A percentile compares a stretch with the other conserved stretches of the same genome.
phyloP scores from a whole-genome alignment of 2,329 filamentous ascomycete species.

The Aureobasidium sp. region DNA sequence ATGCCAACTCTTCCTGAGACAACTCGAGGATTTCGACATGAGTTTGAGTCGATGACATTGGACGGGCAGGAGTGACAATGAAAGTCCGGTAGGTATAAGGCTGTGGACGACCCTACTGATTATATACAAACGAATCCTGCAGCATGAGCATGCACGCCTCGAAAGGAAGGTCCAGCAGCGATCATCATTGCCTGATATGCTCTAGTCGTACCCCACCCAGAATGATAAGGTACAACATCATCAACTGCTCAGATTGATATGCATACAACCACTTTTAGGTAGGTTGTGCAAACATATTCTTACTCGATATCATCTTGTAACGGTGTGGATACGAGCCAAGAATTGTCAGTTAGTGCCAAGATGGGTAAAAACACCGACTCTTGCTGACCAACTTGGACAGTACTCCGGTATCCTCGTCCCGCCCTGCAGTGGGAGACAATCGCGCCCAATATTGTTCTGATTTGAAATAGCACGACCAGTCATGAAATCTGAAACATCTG shows the following conservation, averaged over 20 bases:
- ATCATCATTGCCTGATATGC: background rate
- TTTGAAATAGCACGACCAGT: background rate
- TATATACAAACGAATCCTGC: background rate
- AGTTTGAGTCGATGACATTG: too few relatives aligned
- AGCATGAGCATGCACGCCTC: slow-evolving; percentile 16
- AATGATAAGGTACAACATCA: background rate
- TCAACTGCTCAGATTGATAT: background rate
- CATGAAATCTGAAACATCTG: slow-evolving; percentile 2
- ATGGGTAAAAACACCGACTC: background rate
- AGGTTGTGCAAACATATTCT: background rate
- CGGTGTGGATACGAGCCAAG: background rate
- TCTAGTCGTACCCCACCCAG: background rate
- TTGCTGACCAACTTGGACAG: background rate
- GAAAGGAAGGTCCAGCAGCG: slow-evolving; percentile 7
- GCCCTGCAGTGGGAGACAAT: background rate
- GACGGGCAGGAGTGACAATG: too few relatives aligned
- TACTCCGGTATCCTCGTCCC: background rate
- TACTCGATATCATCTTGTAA: slow-evolving; percentile 1
- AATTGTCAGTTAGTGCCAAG: background rate
- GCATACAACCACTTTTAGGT: background rate
- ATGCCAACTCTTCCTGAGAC: too few relatives aligned
- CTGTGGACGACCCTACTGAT: background rate
- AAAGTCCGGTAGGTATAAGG: background rate
- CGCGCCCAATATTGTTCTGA: background rate
- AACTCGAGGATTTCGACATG: too few relatives aligned